Conservation (phyloP, 257 asterid species). For the Nicotiana benthamiana region DNA sequence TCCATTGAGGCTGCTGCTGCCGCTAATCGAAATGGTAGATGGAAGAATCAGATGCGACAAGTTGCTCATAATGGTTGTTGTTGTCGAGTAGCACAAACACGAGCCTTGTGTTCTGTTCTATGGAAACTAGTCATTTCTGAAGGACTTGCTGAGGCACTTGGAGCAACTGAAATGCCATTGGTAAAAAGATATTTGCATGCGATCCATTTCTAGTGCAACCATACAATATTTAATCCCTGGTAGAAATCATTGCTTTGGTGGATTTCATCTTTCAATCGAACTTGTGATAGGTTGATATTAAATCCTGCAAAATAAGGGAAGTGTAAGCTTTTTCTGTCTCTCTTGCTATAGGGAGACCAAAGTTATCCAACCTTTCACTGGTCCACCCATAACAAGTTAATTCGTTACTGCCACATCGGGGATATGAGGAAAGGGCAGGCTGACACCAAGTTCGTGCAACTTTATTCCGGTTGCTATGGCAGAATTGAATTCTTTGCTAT, state of each 20-base stretch:
- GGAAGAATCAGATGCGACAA: constrained; percentile 90
- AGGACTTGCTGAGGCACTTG: constrained; percentile 61
- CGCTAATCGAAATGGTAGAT: constrained; percentile 76
- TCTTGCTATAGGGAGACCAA: neutral
- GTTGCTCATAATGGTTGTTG: constrained; percentile 98
- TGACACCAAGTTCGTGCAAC: neutral
- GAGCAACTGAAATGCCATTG: constrained; percentile 68
- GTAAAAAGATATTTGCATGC: constrained; percentile 35
- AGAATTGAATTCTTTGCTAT: neutral
- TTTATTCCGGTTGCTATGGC: neutral
- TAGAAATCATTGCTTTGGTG: neutral
- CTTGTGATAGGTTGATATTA: neutral
- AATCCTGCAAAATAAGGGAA: neutral
- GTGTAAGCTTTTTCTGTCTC: neutral
- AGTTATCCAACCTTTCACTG: neutral
- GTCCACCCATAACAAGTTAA: neutral
- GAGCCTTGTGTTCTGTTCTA: constrained; percentile 65
- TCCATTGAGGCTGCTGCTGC: constrained; percentile 79
- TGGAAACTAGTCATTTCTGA: constrained; percentile 86
- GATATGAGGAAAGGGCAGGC: neutral
- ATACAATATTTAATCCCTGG: neutral
- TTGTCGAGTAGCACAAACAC: constrained; percentile 81
- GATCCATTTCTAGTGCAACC: neutral
- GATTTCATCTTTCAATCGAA: neutral
- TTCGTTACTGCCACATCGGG: neutral